Conservation (phyloP, 106 monocot species). For the Ottelia alismoides region DNA sequence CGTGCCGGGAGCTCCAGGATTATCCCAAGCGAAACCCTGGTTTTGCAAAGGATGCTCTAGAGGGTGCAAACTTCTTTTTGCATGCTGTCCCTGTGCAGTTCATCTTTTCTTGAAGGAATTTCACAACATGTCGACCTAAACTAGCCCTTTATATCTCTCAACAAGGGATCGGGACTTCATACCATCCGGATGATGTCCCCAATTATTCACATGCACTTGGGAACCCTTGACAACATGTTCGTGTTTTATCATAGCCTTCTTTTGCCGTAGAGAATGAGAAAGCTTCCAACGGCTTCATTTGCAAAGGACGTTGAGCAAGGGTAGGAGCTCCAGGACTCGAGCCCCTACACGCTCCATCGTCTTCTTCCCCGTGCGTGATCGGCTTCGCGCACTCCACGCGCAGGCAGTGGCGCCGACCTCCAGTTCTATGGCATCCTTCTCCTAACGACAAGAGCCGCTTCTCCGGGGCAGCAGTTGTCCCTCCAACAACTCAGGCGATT, state of each 20-base stretch:
- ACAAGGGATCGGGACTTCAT: constrained; percentile 87
- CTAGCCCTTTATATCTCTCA: constrained; percentile 91
- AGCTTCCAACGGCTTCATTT: constrained; percentile 97
- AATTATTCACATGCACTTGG: constrained; percentile 70
- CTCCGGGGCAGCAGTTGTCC: no score
- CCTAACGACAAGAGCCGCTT: no score
- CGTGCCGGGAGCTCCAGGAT: no score
- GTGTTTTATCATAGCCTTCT: constrained; percentile 82
- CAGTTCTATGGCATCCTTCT: no score
- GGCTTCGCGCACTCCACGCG: no score
- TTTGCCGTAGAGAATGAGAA: constrained; percentile 87
- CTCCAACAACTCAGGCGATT: no score
- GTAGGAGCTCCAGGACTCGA: no score
- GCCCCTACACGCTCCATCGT: no score
- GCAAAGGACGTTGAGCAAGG: no score
- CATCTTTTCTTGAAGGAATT: constrained; percentile 83
- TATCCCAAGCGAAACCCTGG: no score
- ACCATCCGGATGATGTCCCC: constrained; percentile 91
- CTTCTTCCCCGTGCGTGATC: no score
- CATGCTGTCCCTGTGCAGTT: constrained; percentile 98
- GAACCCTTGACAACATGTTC: constrained; percentile 77
- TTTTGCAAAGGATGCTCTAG: constrained; percentile 63
- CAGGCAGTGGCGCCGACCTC: no score
- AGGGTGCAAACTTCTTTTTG: constrained; percentile 84
- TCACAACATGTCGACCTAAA: constrained; percentile 73